These are phyloP conservation scores for Globisporangium middletonii DNA, from an alignment of 352 stramenopile genomes.

Conservation along the genomic window DNA sequence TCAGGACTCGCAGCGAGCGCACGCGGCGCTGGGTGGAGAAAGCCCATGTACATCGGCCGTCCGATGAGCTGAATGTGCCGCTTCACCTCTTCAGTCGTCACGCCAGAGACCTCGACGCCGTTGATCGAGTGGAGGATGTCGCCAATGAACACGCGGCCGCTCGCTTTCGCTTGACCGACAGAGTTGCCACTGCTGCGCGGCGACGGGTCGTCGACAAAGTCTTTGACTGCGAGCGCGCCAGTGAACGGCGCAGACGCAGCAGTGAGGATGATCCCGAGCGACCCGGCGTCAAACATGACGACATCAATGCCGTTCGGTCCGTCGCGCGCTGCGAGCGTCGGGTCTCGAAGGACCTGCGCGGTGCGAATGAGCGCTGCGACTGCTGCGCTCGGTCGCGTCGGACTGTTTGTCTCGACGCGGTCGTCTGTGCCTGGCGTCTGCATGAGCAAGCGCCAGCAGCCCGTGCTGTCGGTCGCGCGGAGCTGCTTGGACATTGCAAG, in stretches of 20 bases:
- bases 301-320: slow-evolving; percentile 36
- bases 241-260: slow-evolving; percentile 38
- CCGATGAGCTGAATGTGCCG: slow-evolving; percentile 64
- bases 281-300: slow-evolving; percentile 53
- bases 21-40: slow-evolving; percentile 24
- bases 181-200: slow-evolving; percentile 8
- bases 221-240: slow-evolving; percentile 63
- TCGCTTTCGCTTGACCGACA: slow-evolving; percentile 53
- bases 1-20: slow-evolving; percentile 15
- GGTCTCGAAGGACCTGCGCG: slow-evolving; percentile 53
- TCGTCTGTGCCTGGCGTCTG: slow-evolving; percentile 25
- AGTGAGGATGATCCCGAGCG: slow-evolving; percentile 67
- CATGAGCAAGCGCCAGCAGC: slow-evolving; percentile 73
- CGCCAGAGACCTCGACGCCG: slow-evolving; percentile 54
- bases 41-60: slow-evolving; percentile 65
- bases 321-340: slow-evolving; percentile 31
- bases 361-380: slow-evolving; percentile 32
- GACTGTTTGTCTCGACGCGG: slow-evolving; percentile 11
- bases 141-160: slow-evolving; percentile 48
- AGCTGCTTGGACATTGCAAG: slow-evolving; percentile 49
- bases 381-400: neutral
- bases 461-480: slow-evolving; percentile 53
- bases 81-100: slow-evolving; percentile 79
- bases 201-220: slow-evolving; percentile 32
- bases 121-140: slow-evolving; percentile 82